Percentiles rank a stretch among this genome's conserved stretches.
Evolutionary conservation across 2,329 filamentous ascomycete genomes (phyloP).

Genomic region (Coccinonectria pachysandricola): DNA sequence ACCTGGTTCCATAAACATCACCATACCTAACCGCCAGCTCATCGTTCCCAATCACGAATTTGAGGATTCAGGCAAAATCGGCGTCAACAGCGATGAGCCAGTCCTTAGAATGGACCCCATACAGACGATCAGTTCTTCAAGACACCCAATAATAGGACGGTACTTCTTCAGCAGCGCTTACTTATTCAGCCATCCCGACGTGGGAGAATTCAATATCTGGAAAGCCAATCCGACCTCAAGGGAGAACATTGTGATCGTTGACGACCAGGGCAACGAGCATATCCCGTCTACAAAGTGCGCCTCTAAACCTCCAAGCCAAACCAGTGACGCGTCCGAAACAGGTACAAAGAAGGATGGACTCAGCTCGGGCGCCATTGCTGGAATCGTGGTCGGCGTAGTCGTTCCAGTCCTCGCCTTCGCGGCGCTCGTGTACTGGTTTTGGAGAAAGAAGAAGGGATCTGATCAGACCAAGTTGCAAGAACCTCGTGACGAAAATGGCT

Average conservation of each 20-base stretch:
- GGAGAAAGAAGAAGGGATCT: too few species aligned
- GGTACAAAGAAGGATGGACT: too few species aligned
- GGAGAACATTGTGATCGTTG: conserved; percentile 4
- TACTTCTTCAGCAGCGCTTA: conserved; percentile 9
- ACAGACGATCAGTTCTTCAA: neutral
- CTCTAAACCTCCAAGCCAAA: too few species aligned
- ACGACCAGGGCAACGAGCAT: neutral
- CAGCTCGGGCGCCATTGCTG: too few species aligned
- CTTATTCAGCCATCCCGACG: conserved; percentile 6
- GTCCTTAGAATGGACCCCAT: conserved; percentile 4
- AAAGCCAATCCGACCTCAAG: conserved; percentile 6
- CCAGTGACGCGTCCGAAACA: too few species aligned
- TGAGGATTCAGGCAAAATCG: conserved; percentile 1
- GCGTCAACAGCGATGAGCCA: conserved; percentile 1
- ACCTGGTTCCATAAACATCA: conserved; percentile 1
- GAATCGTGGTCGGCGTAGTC: too few species aligned
- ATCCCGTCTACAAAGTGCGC: too few species aligned
- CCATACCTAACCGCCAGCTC: conserved; percentile 7
- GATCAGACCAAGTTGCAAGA: too few species aligned
- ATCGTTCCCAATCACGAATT: conserved; percentile 4
- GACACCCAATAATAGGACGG: conserved; percentile 3
- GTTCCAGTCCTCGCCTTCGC: too few species aligned
- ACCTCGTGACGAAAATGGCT: too few species aligned
- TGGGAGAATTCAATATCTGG: conserved; percentile 8
- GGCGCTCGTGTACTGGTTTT: too few species aligned